These are phyloP conservation scores for Fistulinella cinereoalba DNA, from an alignment of 1,284 basidiomycete species.

Conservation along the genomic window DNA sequence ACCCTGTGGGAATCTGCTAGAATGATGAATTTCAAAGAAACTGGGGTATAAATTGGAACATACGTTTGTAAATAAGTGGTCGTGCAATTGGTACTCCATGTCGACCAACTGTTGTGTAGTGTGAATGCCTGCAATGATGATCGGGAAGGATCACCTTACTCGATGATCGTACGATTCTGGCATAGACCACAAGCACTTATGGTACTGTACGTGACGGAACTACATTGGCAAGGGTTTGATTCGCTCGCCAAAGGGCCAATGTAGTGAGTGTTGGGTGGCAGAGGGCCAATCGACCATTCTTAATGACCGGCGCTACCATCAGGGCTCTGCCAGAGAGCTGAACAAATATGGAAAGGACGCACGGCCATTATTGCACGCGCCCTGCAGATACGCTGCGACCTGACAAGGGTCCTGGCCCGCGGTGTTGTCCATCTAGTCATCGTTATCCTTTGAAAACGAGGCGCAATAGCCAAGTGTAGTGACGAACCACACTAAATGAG, in stretches of 20 bases:
- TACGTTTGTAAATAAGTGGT: conserved; percentile 18
- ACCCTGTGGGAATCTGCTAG: conserved; percentile 17
- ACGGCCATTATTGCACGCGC: conserved; percentile 33
- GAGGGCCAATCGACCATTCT: conserved; percentile 24
- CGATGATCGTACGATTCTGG: conserved; percentile 24
- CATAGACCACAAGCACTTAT: conserved; percentile 36
- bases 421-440: conserved; percentile 33
- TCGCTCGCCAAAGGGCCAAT: conserved; percentile 17
- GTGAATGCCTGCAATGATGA: not conserved
- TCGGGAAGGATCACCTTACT: conserved; percentile 8
- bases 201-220: conserved; percentile 32
- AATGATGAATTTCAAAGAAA: conserved; percentile 4
- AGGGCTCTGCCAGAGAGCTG: not conserved
- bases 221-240: conserved; percentile 32
- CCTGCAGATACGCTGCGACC: conserved; percentile 33
- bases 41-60: not conserved
- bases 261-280: conserved; percentile 19
- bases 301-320: not conserved
- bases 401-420: conserved; percentile 35
- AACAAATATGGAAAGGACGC: conserved; percentile 9
- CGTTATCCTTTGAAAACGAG: not conserved
- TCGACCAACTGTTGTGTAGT: conserved; percentile 25
- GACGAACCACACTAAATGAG: conserved; percentile 27
- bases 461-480: not conserved
- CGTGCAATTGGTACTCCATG: conserved; percentile 28